Conservation (phyloP, 2,329 filamentous ascomycete genomes). For the Colletotrichum spinosum region DNA sequence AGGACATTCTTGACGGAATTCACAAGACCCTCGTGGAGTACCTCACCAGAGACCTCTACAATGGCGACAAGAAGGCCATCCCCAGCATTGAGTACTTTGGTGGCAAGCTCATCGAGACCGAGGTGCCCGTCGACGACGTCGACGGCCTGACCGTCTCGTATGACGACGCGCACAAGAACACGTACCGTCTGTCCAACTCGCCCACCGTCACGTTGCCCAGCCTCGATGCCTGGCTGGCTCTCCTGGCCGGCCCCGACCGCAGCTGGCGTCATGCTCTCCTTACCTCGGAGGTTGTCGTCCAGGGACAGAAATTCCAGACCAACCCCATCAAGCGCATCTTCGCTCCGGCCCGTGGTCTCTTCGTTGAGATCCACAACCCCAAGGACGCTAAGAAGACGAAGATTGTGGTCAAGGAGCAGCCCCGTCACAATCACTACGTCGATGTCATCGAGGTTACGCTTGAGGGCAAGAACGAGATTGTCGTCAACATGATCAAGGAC, state of each 20-base stretch:
- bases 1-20: conserved; percentile 92
- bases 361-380: conserved; percentile 87
- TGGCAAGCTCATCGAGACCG: conserved; percentile 81
- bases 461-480: conserved; percentile 80
- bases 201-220: conserved; percentile 81
- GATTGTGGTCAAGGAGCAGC: conserved; percentile 89
- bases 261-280: conserved; percentile 97
- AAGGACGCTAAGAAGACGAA: conserved; percentile 85
- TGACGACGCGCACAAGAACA: conserved; percentile 82
- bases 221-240: conserved; percentile 84
- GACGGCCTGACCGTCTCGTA: conserved; percentile 89
- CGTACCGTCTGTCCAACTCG: conserved; percentile 84
- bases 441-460: conserved; percentile 90
- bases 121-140: conserved; percentile 76
- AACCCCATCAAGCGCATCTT: conserved; percentile 96
- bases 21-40: conserved; percentile 88
- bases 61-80: conserved; percentile 77
- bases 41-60: conserved; percentile 84
- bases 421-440: conserved; percentile 85
- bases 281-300: conserved; percentile 91
- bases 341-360: conserved; percentile 84
- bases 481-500: conserved; percentile 92
- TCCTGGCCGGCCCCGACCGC: conserved; percentile 85
- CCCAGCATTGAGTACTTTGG: conserved; percentile 96
- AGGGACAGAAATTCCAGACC: conserved; percentile 96